Base-by-base conservation (phyloP, 208 protist species). In the Wallacemonas sp. region DNA sequence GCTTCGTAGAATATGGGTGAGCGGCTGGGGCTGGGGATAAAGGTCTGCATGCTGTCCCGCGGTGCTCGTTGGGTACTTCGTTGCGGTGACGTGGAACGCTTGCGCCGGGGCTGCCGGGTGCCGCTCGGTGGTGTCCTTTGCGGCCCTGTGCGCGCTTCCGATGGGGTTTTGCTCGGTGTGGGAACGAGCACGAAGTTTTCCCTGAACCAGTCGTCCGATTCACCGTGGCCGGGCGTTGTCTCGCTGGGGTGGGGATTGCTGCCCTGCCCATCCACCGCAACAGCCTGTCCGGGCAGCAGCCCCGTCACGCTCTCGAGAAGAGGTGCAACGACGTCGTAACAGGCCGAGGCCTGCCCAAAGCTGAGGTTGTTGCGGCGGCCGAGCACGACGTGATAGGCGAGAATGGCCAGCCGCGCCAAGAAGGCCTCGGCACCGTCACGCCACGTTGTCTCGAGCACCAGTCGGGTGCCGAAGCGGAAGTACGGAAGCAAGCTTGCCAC, bases 341-440 rank as follows among this genome's bases (percentile, higher is more conserved):
- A 94, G 15, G 73, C 71, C 22, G 73, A 91, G 6, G 88, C 88
- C 68, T 91, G 88, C 2, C 88, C 88, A 75, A 91, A 91, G 58
- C 79, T 59, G 17, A 94, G 66, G 63, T 85, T 91, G 50, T 77
- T 78, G 29, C 85, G 78, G 24, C 84, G 72, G 24, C 66, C 70
- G 21, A 85, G 55, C 32, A 94, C 63, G 12, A 94, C 88, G 66
- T 91, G 76, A 48, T 84, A 81, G 10, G 88, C 69, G 27, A 94
- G 73, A 24, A 85, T 59, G 8, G 73, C 78, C 12, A 91, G 75
- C 48, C 81, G 77, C 37, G 68, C 72, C 15, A 94, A 57, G 37
- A 94, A 85, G 19, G 72, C 48, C 58, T 88, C 73, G 24, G 72
- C 79, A 8, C 79, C 79, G 19, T 77, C 65, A 19, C 85, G 75